These are phyloP conservation scores for Aspergillus caelatus DNA, from an alignment of 2,329 filamentous ascomycete species.

Conservation along the genomic window DNA sequence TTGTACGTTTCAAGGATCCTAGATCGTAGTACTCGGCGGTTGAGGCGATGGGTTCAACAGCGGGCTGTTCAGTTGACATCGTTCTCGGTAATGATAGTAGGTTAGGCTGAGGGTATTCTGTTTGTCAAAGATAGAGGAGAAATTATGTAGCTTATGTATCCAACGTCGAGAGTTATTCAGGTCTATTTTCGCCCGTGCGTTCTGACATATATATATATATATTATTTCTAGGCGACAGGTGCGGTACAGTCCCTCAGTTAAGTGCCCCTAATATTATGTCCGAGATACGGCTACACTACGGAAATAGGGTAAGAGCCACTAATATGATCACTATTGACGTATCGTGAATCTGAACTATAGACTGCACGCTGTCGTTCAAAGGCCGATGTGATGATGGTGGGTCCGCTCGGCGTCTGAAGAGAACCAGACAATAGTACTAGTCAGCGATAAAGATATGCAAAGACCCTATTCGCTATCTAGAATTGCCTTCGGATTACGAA, in stretches of 20 bases:
- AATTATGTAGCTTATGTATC: neutral
- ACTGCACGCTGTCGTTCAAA: neutral
- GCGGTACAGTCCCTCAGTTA: neutral
- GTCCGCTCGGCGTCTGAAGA: neutral
- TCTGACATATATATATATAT: neutral
- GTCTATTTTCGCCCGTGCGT: neutral
- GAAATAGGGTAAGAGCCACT: neutral
- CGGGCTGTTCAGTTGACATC: neutral
- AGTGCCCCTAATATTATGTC: neutral
- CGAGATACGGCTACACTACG: no score
- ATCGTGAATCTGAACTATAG: neutral
- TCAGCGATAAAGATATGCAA: neutral
- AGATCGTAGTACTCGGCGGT: slow-evolving; percentile 36
- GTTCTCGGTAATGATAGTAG: neutral
- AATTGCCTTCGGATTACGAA: neutral
- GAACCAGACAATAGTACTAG: neutral
- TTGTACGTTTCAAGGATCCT: slow-evolving; percentile 37
- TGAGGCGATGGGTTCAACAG: neutral
- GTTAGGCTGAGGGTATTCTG: neutral
- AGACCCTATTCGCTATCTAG: neutral
- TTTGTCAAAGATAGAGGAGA: neutral
- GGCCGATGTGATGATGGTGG: neutral
- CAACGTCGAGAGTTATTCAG: neutral
- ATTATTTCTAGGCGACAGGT: neutral
- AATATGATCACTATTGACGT: neutral